Evolutionary conservation across 495 filamentous ascomycete species (phyloP).

Genomic region (Neurospora sp.): DNA sequence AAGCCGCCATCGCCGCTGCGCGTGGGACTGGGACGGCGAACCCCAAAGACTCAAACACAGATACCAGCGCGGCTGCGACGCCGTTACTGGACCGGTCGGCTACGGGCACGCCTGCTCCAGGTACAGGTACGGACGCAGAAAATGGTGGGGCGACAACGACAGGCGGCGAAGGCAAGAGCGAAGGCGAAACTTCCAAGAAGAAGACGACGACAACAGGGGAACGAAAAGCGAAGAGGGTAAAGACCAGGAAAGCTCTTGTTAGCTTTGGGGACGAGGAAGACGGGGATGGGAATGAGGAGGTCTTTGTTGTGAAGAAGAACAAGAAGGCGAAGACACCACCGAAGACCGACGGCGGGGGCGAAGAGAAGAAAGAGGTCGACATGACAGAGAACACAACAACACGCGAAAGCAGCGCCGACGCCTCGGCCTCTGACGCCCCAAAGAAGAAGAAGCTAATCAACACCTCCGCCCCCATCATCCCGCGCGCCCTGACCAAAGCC

Average conservation of each 20-base stretch:
- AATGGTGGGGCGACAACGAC: not conserved
- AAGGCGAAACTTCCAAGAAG: slow-evolving; percentile 33
- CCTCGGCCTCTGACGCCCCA: slow-evolving; percentile 10
- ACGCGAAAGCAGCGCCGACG: slow-evolving; percentile 18
- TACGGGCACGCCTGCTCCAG: slow-evolving; percentile 23
- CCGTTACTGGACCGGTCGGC: slow-evolving; percentile 24
- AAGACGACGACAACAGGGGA: slow-evolving; percentile 18
- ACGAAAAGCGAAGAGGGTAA: not conserved
- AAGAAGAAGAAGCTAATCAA: slow-evolving; percentile 52
- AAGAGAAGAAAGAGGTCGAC: slow-evolving; percentile 15
- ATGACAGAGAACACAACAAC: slow-evolving; percentile 28
- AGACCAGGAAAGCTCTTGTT: slow-evolving; percentile 26
- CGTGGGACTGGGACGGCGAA: not conserved
- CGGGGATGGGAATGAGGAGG: slow-evolving; percentile 11
- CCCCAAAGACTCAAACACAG: not conserved
- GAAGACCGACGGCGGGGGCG: slow-evolving; percentile 19
- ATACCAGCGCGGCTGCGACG: slow-evolving; percentile 15
- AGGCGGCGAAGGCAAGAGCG: slow-evolving; percentile 23
- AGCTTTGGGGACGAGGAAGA: slow-evolving; percentile 34
- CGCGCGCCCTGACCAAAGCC: slow-evolving; percentile 78
- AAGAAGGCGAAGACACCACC: slow-evolving; percentile 24
- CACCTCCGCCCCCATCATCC: slow-evolving; percentile 52
- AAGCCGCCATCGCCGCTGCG: slow-evolving; percentile 44
- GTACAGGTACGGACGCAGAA: not conserved
- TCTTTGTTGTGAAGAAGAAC: slow-evolving; percentile 31